A percentile compares a stretch with the other conserved stretches of the same genome.
Evolutionary conservation across 371 early-diverging fungal genomes (phyloP).

Genomic region (Apophysomyces elegans): DNA sequence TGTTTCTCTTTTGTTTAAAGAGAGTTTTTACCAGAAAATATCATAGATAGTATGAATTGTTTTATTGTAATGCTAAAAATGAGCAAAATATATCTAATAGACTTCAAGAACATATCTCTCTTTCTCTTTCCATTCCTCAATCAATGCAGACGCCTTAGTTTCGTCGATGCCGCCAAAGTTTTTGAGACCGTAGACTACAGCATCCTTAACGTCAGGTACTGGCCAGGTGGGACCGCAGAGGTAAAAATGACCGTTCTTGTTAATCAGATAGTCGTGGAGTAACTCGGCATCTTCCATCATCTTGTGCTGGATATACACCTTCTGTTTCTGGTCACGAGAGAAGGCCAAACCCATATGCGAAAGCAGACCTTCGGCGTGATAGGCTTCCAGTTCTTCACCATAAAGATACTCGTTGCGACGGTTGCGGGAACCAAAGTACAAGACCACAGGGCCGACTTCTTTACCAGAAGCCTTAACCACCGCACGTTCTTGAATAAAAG

Average conservation of each 20-base stretch:
- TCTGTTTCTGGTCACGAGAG: conserved; percentile 91
- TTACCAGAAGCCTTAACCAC: conserved; percentile 75
- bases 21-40: neutral
- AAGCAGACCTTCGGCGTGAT: conserved; percentile 83
- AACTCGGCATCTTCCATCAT: conserved; percentile 84
- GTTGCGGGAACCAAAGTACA: conserved; percentile 95
- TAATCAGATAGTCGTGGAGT: conserved; percentile 75
- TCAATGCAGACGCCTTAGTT: conserved; percentile 67
- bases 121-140: conserved; percentile 91
- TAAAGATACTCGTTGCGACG: conserved; percentile 92
- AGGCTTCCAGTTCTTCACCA: conserved; percentile 93
- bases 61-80: conserved; percentile 4
- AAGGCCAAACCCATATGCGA: conserved; percentile 89
- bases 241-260: conserved; percentile 86
- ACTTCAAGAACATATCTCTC: conserved; percentile 93
- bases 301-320: conserved; percentile 95
- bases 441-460: conserved; percentile 87
- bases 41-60: neutral
- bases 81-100: conserved; percentile 57
- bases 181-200: conserved; percentile 80
- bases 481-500: conserved; percentile 93
- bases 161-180: conserved; percentile 62
- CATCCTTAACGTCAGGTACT: conserved; percentile 92
- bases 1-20: too few relatives aligned
- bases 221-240: conserved; percentile 96